Base-by-base conservation (phyloP, 2,329 filamentous ascomycete species). In the Fusarium sp. region DNA sequence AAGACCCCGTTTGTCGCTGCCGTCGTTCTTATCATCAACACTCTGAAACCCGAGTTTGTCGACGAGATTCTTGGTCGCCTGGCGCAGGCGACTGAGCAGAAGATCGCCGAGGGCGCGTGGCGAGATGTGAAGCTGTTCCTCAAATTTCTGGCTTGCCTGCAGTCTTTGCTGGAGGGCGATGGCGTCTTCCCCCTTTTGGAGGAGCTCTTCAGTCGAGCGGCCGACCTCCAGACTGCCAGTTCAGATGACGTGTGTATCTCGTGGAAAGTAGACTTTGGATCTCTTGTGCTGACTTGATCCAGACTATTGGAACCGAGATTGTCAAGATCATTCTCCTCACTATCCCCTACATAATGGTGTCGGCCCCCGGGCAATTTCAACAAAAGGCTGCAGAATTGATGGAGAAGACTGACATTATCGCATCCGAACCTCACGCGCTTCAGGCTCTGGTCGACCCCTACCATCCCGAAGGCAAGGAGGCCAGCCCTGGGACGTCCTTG, bases 321-420 rank as follows among this genome's bases (percentile, higher is more conserved):
- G 94, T 98, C 79, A 98, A 98, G 82, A 95, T 98, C 74, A 98
- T 99, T 71, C 89, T 98, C 46, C 89, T 98, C 51, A 97, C 95
- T 0, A 92, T 99, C 62, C 95, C 96, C 1, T 99, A 98, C 79
- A 86, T 94, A 58, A 91, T 97, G 87, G 89, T 91, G 10, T 90
- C 93, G 3, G 89, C 91, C 0, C 91, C 92, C 4, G 85, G 87
- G 4, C 89, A 90, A 52, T 91, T 92, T 76, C 89, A 91, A 73
- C 87, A 92, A 70, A 92, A 92, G 76, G 94, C 94, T 3, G 86
- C 88, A 1, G 90, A 93, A 48, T 85, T 98, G 56, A 90, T 99
- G 78, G 93, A 97, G 71, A 97, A 97, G 85, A 98, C 96, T 2
- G 95, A 96, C 60, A 94, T 98, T 70, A 97, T 98, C 74, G 94